Percentiles rank a stretch among this genome's conserved stretches.
Evolutionary conservation across 2,329 filamentous ascomycete species (phyloP).

Genomic region (Aspergillus piperis): DNA sequence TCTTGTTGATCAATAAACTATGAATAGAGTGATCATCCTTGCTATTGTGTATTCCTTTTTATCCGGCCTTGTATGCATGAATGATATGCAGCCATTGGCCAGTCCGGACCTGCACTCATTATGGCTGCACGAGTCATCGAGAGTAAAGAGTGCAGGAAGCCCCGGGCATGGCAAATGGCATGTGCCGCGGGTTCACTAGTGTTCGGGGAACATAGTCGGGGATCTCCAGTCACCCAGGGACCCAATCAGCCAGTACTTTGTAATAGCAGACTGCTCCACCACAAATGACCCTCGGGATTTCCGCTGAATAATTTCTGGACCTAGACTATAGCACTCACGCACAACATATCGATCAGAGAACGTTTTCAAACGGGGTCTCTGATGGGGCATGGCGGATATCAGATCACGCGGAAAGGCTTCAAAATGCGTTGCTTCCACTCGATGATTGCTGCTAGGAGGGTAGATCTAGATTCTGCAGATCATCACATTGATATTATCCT

Average conservation of each 20-base stretch:
- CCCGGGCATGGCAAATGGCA: neutral
- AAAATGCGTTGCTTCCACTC: neutral
- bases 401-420: neutral
- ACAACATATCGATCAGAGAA: slow-evolving; percentile 8
- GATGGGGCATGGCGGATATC: neutral
- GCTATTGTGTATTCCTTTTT: neutral
- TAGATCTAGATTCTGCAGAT: neutral
- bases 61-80: neutral
- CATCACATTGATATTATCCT: neutral
- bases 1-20: neutral
- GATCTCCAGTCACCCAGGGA: neutral
- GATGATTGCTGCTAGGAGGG: neutral
- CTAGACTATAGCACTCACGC: neutral
- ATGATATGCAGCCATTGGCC: neutral
- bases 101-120: neutral
- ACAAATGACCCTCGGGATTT: neutral
- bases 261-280: neutral
- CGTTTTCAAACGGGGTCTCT: neutral
- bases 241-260: neutral
- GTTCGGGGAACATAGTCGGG: slow-evolving; percentile 1
- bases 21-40: neutral
- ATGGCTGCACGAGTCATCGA: neutral
- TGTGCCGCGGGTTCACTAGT: neutral
- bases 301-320: neutral
- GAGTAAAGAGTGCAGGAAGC: neutral